Evolutionary conservation across 148 eudicot species (phyloP), one percentile per base, ranked within the genome.

Genomic region (Gaultheria prostrata): DNA sequence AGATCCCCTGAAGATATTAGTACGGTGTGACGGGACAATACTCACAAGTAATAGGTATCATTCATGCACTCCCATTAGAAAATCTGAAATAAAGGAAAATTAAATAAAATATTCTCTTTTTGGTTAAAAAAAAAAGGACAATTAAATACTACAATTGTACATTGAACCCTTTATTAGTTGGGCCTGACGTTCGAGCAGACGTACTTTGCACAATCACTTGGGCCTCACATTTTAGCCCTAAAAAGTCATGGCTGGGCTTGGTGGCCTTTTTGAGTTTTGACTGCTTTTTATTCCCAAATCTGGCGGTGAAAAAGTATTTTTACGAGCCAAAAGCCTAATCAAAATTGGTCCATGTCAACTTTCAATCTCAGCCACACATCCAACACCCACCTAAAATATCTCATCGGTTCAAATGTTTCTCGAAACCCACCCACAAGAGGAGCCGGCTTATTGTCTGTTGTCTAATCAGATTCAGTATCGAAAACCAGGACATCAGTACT

Each of bases 371-470:
- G 39, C 59, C 76, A 48, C 83, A 67, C 56, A 76, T 85, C 46
- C 53, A 13, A 48, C 0, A 30, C 79, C 54, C 17, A 6, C 49
- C 1, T 15, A 54, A 39, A 78, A 76, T 73, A 82, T 85, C 84
- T 51, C 17, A 30, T 21, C 87, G 82, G 84, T 85, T n/a, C 46
- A 67, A 82, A 63, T 5, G 35, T 75, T 85, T 85, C 77, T 85
- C 77, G 77, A 80, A 85, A 39, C 67, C 81, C 50, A 70, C 78
- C 74, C 76, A 39, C 49, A 13, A 26, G 13, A 49, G 51, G 30
- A 21, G 72, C 39, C 72, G 72, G 72, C 72, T 30, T 8, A 24
- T 1, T 26, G 30, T 28, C 72, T 12, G 39, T 12, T 67, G 72
- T 67, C 72, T 67, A 63, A 67, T 67, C 72, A 67, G 72, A 67